Base-by-base conservation (phyloP, 1,139 yeast species). In the Diutina mesorugosa region DNA sequence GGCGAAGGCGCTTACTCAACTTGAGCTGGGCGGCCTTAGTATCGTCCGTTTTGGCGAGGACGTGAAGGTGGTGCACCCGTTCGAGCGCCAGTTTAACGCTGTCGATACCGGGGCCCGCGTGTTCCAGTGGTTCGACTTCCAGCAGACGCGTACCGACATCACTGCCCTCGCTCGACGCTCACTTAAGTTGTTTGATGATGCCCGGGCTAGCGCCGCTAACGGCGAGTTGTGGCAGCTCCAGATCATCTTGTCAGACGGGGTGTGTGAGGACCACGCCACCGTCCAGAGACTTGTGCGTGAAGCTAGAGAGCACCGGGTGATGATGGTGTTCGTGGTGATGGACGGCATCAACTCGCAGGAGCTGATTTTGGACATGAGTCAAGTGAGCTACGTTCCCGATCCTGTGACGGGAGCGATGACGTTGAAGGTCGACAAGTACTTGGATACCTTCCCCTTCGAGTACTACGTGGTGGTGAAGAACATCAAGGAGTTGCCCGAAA, bases 401-500 rank as follows among this genome's bases (percentile, higher is more conserved):
- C 86, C 84, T 61, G 76, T 71, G n/a, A 75, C 77, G 56, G 97
- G 97, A 3, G 80, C 80, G 58, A 78, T 83, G 81, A 80, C 80
- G 53, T 74, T 95, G 61, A 80, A 86, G 67, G 95, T 95, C 60
- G 86, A 83, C 59, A 87, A 85, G 64, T 95, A 95, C 65, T 78
- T 95, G 71, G 97, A 93, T 63, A 81, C 88, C 30, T 95, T 95
- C 83, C 98, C 99, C 63, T 95, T 95, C 71, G 98, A 95, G 66
- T 93, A 87, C 68, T 95, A 91, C 65, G 97, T 93, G 59, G 93
- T 95, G 63, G 97, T 95, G 47, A 84, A 89, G 64, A 85, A 93
- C 66, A 88, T 95, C 61, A 78, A 79, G 54, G 98, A 93, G 70
- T 78, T 95, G 56, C 99, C 99, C 26, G 90, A 87, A 65, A 90